Conservation (phyloP, 2,329 filamentous ascomycete species). For the Fusarium subglutinans region DNA sequence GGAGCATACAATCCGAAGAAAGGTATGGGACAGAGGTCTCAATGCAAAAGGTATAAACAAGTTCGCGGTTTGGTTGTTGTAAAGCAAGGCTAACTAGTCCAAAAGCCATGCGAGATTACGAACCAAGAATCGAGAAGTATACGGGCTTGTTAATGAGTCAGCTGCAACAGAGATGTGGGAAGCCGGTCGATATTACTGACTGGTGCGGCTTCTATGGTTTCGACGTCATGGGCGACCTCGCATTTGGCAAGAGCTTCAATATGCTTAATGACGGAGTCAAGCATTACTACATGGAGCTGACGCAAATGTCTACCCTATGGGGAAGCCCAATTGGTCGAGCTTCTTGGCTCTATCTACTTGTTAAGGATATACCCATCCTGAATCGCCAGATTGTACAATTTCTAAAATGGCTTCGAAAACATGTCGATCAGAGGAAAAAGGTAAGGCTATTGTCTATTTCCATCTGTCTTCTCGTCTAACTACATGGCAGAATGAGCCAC, state of each 20-base stretch:
- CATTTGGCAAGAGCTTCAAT: neutral
- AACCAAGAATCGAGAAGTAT: neutral
- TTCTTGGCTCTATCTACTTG: neutral
- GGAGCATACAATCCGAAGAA: neutral
- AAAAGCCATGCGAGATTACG: neutral
- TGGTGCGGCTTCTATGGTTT: neutral
- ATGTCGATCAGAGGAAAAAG: neutral
- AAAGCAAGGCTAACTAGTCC: neutral
- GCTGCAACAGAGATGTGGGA: neutral
- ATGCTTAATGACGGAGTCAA: neutral
- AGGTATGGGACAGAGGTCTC: neutral
- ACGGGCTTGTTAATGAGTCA: neutral
- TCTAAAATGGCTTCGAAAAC: neutral
- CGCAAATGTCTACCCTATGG: neutral
- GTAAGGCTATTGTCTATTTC: neutral
- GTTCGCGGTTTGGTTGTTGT: rapidly evolving
- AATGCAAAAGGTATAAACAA: neutral
- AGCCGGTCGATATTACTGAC: neutral
- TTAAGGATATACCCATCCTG: neutral
- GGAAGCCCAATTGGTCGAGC: neutral
- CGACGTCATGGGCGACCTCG: neutral
- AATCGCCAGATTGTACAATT: neutral
- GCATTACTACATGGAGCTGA: neutral
- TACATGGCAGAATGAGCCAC: neutral
- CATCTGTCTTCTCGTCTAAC: neutral